Conservation (phyloP, 192 early-diverging fungal genomes). For the Dispira parvispora region DNA sequence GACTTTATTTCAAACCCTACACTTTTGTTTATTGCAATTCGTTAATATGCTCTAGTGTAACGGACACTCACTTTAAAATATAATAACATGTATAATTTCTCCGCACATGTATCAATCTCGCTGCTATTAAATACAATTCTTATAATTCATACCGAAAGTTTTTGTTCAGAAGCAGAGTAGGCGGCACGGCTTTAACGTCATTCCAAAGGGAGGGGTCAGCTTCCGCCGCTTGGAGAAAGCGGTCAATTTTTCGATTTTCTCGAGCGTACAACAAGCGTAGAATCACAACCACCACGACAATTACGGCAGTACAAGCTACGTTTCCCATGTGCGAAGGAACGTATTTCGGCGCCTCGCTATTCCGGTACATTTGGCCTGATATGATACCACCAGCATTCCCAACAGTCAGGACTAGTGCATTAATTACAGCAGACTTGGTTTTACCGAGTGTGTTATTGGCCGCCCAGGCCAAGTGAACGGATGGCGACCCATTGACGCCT, state of each 20-base stretch:
- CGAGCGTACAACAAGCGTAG: not conserved
- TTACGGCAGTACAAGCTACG: not conserved
- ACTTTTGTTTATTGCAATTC: too few relatives aligned
- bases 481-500: not conserved
- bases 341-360: not conserved
- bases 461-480: constrained; percentile 2
- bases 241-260: not conserved
- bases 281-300: not conserved
- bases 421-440: not conserved
- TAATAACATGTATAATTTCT: too few relatives aligned
- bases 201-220: not conserved
- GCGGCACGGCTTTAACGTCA: not conserved
- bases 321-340: not conserved
- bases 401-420: not conserved
- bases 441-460: constrained; percentile 1
- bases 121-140: not conserved
- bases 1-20: too few relatives aligned
- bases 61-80: too few relatives aligned
- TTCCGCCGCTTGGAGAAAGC: not conserved
- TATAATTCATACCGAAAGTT: not conserved
- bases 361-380: constrained; percentile 10
- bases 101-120: too few relatives aligned
- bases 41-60: too few relatives aligned
- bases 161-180: not conserved
- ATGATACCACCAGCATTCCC: constrained; percentile 9